Base-by-base conservation (phyloP, 169 alveolate genomes). In the Babesia ovis region DNA sequence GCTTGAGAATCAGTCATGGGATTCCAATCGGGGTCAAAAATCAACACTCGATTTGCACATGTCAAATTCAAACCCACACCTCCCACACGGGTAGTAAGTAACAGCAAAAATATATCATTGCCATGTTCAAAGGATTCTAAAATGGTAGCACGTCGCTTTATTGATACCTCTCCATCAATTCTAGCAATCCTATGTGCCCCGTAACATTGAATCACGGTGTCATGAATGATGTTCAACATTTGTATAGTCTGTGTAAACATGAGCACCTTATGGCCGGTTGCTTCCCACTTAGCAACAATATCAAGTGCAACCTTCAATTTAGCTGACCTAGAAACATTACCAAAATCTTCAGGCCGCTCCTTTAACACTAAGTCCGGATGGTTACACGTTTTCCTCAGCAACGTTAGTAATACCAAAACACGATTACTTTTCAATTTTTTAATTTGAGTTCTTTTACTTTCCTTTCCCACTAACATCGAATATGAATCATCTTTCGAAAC, bases 1-100 rank as follows among this genome's bases (percentile, higher is more conserved):
- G 98, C 99, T 64, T 97, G 96, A 27, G 95, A 89, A 83, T 97
- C 99, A 72, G 94, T 94, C 90, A 95, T 95, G 4, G 99, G 99
- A 72, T 97, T 97, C 96, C 98, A 97, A 80, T 97, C 99, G n/a
- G 98, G 93, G 67, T 97, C 99, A 84, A 94, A 97, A 16, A 96
- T 85, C 27, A 97, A 89, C 20, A 97, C 98, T 37, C 96, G 95
- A 88, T 95, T 97, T 8, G 98, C 98, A 25, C 98, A 91, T 64
- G 98, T 95, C 59, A 97, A 83, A 84, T 96, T 97, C 20, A 97
- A 89, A 16, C 99, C 99, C 4, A 97, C 91, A 1, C 99, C 99
- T 5, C 99, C 99, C 18, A 98, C 99, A 72, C 98, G 83, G 0
- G 99, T 97, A 18, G 98, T 92, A 20, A 95, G 85, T 43, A 97